Conservation (phyloP, 441 rosid genomes). For the Lepidium campestre region DNA sequence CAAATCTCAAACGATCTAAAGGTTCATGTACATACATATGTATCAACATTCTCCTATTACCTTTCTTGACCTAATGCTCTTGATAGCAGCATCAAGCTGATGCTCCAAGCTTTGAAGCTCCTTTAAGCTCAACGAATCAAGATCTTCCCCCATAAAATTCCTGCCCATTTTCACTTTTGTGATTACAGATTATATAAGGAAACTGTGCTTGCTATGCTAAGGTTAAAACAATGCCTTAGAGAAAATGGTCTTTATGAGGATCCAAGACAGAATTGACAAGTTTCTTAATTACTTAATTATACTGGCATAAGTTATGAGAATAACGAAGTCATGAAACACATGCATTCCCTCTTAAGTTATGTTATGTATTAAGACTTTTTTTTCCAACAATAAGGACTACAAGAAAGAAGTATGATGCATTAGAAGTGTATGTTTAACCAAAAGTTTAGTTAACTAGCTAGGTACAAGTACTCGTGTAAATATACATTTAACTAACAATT, state of each 20-base stretch:
- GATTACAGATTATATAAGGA: background rate
- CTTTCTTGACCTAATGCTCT: constrained; percentile 78
- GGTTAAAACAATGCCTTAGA: background rate
- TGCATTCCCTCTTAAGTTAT: background rate
- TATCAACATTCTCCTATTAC: constrained; percentile 24
- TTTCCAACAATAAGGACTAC: background rate
- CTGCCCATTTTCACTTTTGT: constrained; percentile 29
- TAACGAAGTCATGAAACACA: background rate
- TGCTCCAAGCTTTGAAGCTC: constrained; percentile 90
- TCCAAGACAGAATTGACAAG: background rate
- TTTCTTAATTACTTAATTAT: background rate
- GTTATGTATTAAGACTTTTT: background rate
- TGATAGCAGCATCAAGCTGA: constrained; percentile 81
- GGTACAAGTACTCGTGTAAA: background rate
- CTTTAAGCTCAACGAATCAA: constrained; percentile 59
- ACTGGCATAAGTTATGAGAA: background rate
- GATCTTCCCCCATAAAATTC: constrained; percentile 83
- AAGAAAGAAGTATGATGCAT: background rate
- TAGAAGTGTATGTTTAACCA: background rate
- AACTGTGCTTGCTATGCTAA: background rate
- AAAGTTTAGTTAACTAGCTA: background rate
- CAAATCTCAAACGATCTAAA: background rate
- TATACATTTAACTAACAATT: no score
- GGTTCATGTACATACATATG: background rate
- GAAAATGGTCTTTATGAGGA: background rate